Evolutionary conservation across 1,139 yeast genomes (phyloP).

Genomic region (Geotrichum europaeum): DNA sequence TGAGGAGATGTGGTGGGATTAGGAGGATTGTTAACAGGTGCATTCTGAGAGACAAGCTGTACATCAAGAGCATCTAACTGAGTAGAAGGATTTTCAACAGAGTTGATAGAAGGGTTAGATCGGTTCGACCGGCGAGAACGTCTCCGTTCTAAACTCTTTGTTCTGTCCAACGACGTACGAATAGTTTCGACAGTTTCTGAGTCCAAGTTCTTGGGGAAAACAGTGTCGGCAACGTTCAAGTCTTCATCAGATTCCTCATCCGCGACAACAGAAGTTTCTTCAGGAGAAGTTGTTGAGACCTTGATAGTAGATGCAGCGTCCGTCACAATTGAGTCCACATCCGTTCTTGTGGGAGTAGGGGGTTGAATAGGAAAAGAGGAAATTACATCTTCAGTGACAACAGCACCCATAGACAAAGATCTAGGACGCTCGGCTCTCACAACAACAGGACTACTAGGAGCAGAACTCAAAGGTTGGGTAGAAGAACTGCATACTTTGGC

Average conservation of each 20-base stretch:
- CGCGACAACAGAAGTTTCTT: conserved; percentile 3
- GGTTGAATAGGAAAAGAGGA: not conserved
- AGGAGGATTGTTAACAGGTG: conserved; percentile 12
- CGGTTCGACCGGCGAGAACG: conserved; percentile 29
- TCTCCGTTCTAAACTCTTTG: conserved; percentile 34
- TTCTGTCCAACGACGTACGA: conserved; percentile 34
- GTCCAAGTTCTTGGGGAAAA: conserved; percentile 35
- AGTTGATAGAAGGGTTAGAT: conserved; percentile 10
- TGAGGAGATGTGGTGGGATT: conserved; percentile 20
- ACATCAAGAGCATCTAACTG: conserved; percentile 33
- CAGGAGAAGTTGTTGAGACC: conserved; percentile 1
- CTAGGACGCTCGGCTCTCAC: conserved; percentile 19
- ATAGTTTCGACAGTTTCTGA: conserved; percentile 34
- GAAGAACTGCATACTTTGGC: not conserved
- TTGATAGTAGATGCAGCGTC: conserved; percentile 13
- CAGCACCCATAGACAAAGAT: not conserved
- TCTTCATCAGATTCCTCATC: conserved; percentile 23
- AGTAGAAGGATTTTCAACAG: conserved; percentile 17
- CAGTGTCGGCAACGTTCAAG: conserved; percentile 31
- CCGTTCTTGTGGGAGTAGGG: not conserved
- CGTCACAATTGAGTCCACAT: conserved; percentile 1
- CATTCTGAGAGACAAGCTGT: conserved; percentile 21
- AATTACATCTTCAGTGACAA: not conserved
- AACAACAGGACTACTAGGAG: conserved; percentile 26
- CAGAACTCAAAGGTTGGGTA: conserved; percentile 15